phyloP scores from a whole-genome alignment of 331 rosid genomes.

The Acacia concinna region DNA sequence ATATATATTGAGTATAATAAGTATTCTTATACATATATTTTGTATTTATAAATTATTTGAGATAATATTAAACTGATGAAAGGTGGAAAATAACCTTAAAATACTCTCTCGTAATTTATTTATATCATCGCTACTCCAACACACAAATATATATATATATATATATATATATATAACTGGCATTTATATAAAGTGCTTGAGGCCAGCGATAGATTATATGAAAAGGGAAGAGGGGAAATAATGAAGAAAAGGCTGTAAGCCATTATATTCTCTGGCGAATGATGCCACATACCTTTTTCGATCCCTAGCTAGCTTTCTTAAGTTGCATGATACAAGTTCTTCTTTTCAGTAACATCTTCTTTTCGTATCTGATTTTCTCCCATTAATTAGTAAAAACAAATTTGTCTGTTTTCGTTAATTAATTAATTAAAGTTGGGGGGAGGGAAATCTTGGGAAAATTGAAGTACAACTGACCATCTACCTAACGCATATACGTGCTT shows the following conservation, averaged over 20 bases:
- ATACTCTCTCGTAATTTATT: no score
- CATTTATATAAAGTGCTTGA: background rate
- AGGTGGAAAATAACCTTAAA: background rate
- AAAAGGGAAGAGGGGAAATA: constrained; percentile 25
- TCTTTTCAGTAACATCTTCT: background rate
- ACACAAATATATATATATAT: no score
- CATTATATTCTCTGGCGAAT: constrained; percentile 20
- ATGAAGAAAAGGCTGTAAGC: constrained; percentile 31
- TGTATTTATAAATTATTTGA: no score
- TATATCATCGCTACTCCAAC: background rate
- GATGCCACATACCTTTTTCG: constrained; percentile 18
- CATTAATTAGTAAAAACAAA: background rate
- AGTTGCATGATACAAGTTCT: background rate
- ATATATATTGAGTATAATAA: no score
- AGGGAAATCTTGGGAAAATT: background rate
- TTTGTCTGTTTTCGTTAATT: background rate
- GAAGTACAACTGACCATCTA: background rate
- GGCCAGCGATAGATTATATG: constrained; percentile 11
- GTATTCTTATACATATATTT: no score
- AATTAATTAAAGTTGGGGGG: no score
- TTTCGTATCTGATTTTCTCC: background rate
- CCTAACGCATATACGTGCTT: background rate
- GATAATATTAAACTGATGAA: background rate
- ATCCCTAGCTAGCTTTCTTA: no score
- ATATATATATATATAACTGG: no score